A percentile compares a stretch with the other conserved stretches of the same genome.
Conservation (phyloP, 768 basidiomycete genomes). For the Russula lepida region DNA sequence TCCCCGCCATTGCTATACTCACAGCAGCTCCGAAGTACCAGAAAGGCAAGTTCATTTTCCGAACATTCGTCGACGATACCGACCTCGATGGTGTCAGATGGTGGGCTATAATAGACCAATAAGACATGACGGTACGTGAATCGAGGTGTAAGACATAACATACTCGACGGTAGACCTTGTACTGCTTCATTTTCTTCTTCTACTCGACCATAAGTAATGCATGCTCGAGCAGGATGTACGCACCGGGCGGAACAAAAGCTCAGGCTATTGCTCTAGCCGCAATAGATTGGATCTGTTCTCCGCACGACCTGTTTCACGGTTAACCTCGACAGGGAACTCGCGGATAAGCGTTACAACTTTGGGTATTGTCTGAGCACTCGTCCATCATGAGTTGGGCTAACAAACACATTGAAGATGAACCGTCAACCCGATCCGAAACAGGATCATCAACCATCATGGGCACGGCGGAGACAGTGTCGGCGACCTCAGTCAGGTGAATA, state of each 20-base stretch:
- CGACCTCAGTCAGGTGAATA: no score
- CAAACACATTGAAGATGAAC: no score
- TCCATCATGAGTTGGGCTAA: no score
- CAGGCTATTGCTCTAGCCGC: conserved; percentile 85
- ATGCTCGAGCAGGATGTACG: conserved; percentile 90
- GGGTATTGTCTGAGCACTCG: conserved; percentile 84
- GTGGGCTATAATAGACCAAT: conserved; percentile 59
- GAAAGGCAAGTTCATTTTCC: conserved; percentile 60
- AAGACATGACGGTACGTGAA: conserved; percentile 8
- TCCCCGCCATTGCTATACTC: conserved; percentile 60
- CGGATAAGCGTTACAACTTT: conserved; percentile 71
- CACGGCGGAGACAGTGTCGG: no score
- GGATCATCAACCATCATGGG: no score
- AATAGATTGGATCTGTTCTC: conserved; percentile 95
- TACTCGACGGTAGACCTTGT: conserved; percentile 89
- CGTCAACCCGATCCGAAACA: no score
- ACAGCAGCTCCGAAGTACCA: conserved; percentile 66
- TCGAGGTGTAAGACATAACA: conserved; percentile 25
- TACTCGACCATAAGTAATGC: conserved; percentile 90
- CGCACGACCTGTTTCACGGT: conserved; percentile 87
- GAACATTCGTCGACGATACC: conserved; percentile 60
- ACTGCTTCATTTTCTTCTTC: conserved; percentile 87
- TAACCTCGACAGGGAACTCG: conserved; percentile 81
- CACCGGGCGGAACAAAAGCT: conserved; percentile 82
- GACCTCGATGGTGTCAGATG: conserved; percentile 57